Evolutionary conservation across 2,329 filamentous ascomycete genomes (phyloP).

Genomic region (Penicillium sp.): DNA sequence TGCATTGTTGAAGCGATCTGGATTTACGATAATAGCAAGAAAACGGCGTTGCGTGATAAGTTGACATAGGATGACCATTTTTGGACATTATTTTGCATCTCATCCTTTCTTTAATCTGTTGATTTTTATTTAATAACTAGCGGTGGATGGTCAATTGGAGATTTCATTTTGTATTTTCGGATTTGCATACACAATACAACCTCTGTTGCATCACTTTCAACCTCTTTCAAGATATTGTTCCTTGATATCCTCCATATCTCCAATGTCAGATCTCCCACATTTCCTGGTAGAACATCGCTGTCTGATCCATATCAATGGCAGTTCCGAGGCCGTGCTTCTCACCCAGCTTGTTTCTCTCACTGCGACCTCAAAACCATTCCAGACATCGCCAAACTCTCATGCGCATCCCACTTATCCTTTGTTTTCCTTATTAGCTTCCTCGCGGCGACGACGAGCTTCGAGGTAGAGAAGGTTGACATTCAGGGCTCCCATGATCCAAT

Average conservation of each 20-base stretch:
- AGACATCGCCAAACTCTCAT: background rate
- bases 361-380: background rate
- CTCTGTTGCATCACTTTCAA: background rate
- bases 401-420: background rate
- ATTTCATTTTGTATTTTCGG: slow-evolving; percentile 11
- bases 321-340: too few relatives aligned
- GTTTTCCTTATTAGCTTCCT: background rate
- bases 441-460: background rate
- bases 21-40: slow-evolving; percentile 32
- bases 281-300: too few relatives aligned
- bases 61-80: slow-evolving; percentile 11
- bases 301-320: too few relatives aligned
- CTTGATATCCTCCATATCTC: background rate
- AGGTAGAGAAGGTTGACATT: background rate
- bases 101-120: background rate
- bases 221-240: background rate
- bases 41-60: slow-evolving; percentile 23
- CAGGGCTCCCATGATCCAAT: background rate
- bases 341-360: background rate
- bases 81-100: slow-evolving; percentile 16
- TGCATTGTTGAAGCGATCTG: slow-evolving; percentile 21
- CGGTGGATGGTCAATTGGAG: background rate
- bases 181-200: background rate
- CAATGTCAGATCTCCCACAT: background rate
- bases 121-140: background rate